phyloP scores from a whole-genome alignment of 2,329 filamentous ascomycete genomes.

The Fusarium musae region DNA sequence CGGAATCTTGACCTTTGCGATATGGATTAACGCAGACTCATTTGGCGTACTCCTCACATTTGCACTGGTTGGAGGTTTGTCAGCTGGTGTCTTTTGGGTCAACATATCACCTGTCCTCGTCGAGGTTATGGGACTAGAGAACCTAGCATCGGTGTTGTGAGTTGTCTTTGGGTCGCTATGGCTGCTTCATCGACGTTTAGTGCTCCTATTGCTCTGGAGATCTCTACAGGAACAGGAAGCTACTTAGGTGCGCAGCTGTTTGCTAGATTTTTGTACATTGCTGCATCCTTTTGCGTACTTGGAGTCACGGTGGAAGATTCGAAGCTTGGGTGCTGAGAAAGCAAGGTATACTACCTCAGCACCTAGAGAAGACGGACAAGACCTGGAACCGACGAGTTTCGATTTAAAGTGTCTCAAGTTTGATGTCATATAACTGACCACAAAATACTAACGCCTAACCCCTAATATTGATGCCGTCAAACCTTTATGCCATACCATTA shows the following conservation, averaged over 20 bases:
- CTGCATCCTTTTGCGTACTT: neutral
- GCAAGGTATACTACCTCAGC: no score
- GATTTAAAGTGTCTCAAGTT: no score
- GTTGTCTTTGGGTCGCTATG: conserved; percentile 20
- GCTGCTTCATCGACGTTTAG: conserved; percentile 19
- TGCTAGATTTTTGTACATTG: conserved; percentile 16
- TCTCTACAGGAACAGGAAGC: conserved; percentile 7
- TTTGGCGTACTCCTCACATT: conserved; percentile 22
- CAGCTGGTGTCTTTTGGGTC: conserved; percentile 23
- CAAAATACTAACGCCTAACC: no score
- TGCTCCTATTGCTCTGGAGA: conserved; percentile 24
- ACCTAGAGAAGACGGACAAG: no score
- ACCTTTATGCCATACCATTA: neutral
- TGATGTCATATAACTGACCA: no score
- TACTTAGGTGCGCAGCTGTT: conserved; percentile 28
- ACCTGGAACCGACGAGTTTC: no score
- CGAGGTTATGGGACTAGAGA: conserved; percentile 15
- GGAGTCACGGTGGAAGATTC: neutral
- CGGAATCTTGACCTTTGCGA: neutral
- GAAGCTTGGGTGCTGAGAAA: neutral
- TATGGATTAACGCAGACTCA: conserved; percentile 22
- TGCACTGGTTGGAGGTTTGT: neutral
- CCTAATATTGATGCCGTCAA: no score
- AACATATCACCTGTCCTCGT: conserved; percentile 13
- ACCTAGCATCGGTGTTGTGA: conserved; percentile 15